These are phyloP conservation scores for Kandelia obovata DNA, from an alignment of 345 rosid species.

Conservation along the genomic window DNA sequence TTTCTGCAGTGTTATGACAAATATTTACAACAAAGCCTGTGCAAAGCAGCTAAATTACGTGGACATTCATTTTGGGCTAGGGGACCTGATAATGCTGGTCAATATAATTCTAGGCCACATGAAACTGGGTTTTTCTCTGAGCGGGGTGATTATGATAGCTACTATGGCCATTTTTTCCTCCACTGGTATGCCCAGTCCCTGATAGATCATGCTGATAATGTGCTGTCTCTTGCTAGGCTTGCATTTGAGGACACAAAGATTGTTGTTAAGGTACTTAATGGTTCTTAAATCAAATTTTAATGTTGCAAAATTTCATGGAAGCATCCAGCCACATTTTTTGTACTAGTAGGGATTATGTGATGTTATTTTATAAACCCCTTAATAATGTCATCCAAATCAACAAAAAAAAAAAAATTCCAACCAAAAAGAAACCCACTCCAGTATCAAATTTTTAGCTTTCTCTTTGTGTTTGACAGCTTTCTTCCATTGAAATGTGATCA, in stretches of 20 bases:
- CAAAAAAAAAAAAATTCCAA: no score
- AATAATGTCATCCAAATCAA: background rate
- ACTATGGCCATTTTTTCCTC: constrained; percentile 88
- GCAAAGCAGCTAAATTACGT: constrained; percentile 67
- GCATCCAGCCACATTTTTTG: background rate
- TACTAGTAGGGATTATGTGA: background rate
- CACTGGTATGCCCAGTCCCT: constrained; percentile 79
- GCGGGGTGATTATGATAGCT: constrained; percentile 92
- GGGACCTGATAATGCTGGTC: constrained; percentile 90
- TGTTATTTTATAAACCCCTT: background rate
- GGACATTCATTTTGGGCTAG: constrained; percentile 85
- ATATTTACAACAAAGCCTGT: constrained; percentile 66
- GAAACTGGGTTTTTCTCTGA: constrained; percentile 90
- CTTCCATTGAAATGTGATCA: no score
- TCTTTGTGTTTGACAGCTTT: no score
- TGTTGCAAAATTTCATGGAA: no score
- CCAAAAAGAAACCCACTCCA: no score
- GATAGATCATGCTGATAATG: constrained; percentile 70
- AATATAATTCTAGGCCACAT: constrained; percentile 83
- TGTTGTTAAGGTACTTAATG: constrained; percentile 60
- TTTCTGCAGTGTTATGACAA: constrained; percentile 77
- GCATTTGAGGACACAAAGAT: constrained; percentile 76
- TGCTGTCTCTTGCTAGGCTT: constrained; percentile 74
- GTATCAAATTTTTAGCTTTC: no score
- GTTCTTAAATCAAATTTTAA: background rate